These are phyloP conservation scores for Falciphora oryzae DNA, from an alignment of 2,329 filamentous ascomycete genomes.

Conservation along the genomic window DNA sequence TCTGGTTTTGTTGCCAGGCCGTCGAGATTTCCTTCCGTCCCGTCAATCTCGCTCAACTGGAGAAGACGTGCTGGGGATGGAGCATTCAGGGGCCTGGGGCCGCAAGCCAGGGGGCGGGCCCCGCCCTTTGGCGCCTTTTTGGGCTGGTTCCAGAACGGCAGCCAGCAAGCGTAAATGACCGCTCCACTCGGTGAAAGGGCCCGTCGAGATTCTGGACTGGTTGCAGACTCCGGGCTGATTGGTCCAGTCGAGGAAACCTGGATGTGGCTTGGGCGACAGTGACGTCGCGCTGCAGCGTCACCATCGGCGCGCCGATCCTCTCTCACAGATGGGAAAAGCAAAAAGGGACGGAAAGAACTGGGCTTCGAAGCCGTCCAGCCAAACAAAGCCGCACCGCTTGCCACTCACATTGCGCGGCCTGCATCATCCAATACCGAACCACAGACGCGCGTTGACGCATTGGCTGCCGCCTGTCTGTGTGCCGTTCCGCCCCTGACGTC, in stretches of 20 bases:
- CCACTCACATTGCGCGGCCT: not conserved
- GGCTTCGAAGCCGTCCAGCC: not conserved
- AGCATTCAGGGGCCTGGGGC: not conserved
- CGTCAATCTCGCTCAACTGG: not conserved
- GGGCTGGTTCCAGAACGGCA: not conserved
- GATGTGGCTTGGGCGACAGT: not conserved
- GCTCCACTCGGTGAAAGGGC: not conserved
- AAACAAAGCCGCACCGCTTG: not conserved
- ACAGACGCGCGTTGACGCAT: too few relatives aligned
- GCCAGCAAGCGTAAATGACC: not conserved
- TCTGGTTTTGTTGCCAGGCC: slow-evolving; percentile 2
- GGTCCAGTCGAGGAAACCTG: not conserved
- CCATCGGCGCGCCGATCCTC: not conserved
- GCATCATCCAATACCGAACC: not conserved
- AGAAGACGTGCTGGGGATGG: not conserved
- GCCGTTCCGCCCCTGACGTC: slow-evolving; percentile 1
- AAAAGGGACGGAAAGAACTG: not conserved
- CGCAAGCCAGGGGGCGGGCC: not conserved
- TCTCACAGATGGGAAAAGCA: not conserved
- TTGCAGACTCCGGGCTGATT: not conserved
- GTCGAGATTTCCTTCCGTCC: not conserved
- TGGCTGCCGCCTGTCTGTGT: not conserved
- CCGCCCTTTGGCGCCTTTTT: not conserved
- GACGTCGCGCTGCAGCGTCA: not conserved
- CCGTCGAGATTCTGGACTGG: not conserved